These are phyloP conservation scores for Bertia moriformis DNA, from an alignment of 2,329 filamentous ascomycete genomes.

Conservation along the genomic window DNA sequence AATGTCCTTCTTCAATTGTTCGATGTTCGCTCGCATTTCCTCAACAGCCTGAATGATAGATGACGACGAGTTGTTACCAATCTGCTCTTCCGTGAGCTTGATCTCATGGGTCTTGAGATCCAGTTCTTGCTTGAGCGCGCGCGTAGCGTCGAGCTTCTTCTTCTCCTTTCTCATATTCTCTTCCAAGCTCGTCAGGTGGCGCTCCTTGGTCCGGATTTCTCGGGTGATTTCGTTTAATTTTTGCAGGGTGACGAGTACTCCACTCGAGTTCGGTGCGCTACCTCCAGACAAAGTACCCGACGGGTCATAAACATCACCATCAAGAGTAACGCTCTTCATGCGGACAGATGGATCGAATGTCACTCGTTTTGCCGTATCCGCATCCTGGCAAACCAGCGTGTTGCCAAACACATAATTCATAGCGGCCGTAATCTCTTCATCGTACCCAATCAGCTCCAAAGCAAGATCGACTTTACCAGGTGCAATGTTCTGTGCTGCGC, in stretches of 20 bases:
- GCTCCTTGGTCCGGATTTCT: conserved; percentile 59
- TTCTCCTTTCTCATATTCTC: conserved; percentile 70
- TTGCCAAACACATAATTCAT: conserved; percentile 99
- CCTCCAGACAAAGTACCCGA: conserved; percentile 90
- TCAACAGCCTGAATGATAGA: conserved; percentile 90
- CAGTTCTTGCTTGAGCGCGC: conserved; percentile 75
- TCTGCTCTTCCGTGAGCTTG: conserved; percentile 88
- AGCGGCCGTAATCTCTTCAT: conserved; percentile 77
- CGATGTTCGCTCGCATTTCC: conserved; percentile 78
- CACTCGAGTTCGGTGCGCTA: conserved; percentile 83
- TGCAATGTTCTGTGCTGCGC: conserved; percentile 74
- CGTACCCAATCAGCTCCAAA: conserved; percentile 80
- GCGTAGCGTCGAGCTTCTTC: conserved; percentile 73
- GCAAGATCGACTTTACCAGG: conserved; percentile 90
- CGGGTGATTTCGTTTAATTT: conserved; percentile 78
- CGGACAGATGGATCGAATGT: conserved; percentile 88
- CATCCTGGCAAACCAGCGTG: conserved; percentile 83
- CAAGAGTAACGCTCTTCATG: conserved; percentile 89
- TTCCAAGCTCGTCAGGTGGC: conserved; percentile 57
- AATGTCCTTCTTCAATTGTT: conserved; percentile 65
- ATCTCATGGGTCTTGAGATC: conserved; percentile 93
- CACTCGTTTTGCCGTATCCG: conserved; percentile 86
- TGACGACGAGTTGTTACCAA: conserved; percentile 84
- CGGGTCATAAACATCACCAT: conserved; percentile 93
- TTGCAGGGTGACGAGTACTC: conserved; percentile 82